phyloP scores from a whole-genome alignment of 176 grass and related monocot genomes.

The Oryza brachyantha region DNA sequence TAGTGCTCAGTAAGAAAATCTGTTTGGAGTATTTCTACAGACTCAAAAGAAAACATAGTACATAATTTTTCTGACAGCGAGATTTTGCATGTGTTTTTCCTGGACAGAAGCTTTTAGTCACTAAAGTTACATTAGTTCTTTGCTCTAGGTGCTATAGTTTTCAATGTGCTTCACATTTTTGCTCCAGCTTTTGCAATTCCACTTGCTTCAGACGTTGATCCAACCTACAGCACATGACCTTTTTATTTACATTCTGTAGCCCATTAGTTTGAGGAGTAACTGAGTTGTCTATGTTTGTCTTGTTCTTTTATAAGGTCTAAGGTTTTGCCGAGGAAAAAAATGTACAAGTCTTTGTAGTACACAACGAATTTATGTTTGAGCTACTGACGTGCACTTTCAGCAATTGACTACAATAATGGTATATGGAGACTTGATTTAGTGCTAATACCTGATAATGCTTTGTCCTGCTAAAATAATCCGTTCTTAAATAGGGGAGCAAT shows the following conservation, averaged over 20 bases:
- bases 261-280: not conserved
- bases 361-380: not conserved
- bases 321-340: not conserved
- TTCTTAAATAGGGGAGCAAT: conserved; percentile 17
- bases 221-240: conserved; percentile 48
- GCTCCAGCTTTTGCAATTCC: conserved; percentile 97
- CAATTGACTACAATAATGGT: conserved; percentile 15
- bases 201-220: conserved; percentile 88
- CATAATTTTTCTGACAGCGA: not conserved
- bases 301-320: not conserved
- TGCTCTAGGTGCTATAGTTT: not conserved
- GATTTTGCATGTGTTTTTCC: not conserved
- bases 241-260: not conserved
- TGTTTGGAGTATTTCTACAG: not conserved
- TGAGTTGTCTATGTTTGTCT: not conserved
- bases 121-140: not conserved
- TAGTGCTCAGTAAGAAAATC: not conserved
- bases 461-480: not conserved
- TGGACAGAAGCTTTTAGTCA: not conserved
- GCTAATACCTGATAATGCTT: conserved; percentile 13
- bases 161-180: conserved; percentile 52
- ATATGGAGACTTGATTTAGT: conserved; percentile 1
- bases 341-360: not conserved
- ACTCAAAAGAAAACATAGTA: not conserved
- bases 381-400: not conserved